Evolutionary conservation across 2,329 filamentous ascomycete species (phyloP).

Genomic region (Mycosphaerella arachidis): DNA sequence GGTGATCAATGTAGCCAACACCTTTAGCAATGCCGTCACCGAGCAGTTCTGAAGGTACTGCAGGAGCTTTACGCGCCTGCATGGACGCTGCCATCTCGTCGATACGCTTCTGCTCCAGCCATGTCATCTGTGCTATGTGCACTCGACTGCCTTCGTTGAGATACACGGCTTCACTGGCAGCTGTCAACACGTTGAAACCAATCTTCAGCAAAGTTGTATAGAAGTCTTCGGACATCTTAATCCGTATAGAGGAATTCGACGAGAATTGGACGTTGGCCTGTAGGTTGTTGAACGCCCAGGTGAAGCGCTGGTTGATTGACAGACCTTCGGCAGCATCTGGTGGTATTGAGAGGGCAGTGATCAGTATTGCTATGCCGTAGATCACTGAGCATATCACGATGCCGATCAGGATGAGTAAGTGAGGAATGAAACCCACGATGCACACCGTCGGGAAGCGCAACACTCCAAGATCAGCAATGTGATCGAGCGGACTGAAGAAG

Average conservation of each 20-base stretch:
- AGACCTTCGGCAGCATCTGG: constrained; percentile 43
- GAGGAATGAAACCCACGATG: constrained; percentile 90
- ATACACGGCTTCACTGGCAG: constrained; percentile 93
- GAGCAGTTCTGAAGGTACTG: constrained; percentile 42
- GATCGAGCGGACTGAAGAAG: constrained; percentile 45
- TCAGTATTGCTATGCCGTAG: constrained; percentile 68
- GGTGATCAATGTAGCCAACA: constrained; percentile 31
- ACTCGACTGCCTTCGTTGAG: constrained; percentile 82
- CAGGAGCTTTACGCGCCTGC: constrained; percentile 34
- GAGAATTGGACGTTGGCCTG: constrained; percentile 85
- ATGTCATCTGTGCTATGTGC: constrained; percentile 70
- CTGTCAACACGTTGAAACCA: constrained; percentile 83
- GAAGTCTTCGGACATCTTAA: constrained; percentile 88
- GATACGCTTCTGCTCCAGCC: constrained; percentile 84
- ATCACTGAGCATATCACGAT: constrained; percentile 72
- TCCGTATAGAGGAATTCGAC: constrained; percentile 58
- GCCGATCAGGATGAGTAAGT: constrained; percentile 78
- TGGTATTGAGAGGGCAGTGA: constrained; percentile 68
- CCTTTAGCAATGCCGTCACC: constrained; percentile 38
- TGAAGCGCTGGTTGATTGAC: constrained; percentile 57
- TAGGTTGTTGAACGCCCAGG: constrained; percentile 76
- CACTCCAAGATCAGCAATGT: constrained; percentile 62
- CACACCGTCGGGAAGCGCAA: constrained; percentile 90
- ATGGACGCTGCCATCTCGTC: constrained; percentile 62
- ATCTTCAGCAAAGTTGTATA: constrained; percentile 84